Conservation (phyloP, 108 stramenopile genomes). For the Discostella stelligeroides region DNA sequence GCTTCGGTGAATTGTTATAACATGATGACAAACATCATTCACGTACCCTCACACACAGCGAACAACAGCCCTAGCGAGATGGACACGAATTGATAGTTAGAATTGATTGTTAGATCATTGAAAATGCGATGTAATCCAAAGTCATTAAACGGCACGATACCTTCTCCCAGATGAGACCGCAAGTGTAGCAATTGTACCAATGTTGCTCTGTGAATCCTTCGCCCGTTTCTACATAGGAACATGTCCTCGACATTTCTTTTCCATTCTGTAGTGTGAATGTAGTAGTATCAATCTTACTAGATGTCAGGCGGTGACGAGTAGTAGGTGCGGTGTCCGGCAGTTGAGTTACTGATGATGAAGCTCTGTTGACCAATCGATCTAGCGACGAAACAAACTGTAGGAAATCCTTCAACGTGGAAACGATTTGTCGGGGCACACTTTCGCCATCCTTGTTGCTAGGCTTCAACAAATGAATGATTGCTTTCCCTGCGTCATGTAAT, state of each 20-base stretch:
- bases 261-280: conserved; percentile 17
- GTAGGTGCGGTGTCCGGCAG: background rate
- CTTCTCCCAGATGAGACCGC: conserved; percentile 82
- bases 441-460: conserved; percentile 3
- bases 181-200: conserved; percentile 87
- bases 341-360: background rate
- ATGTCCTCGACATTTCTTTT: conserved; percentile 44
- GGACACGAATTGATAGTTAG: background rate
- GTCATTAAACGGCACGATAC: background rate
- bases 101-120: background rate
- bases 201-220: conserved; percentile 85
- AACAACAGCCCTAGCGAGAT: conserved; percentile 65
- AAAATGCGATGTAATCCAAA: background rate
- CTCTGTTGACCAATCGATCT: conserved; percentile 12
- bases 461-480: conserved; percentile 17
- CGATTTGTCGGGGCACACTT: background rate
- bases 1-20: no score
- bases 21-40: no score
- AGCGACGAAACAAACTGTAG: conserved; percentile 30
- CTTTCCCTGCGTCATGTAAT: conserved; percentile 25
- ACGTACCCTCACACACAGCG: conserved; percentile 72
- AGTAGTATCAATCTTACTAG: background rate
- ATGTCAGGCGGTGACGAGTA: no score
- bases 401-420: conserved; percentile 14
- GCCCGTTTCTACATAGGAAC: conserved; percentile 67